Evolutionary conservation across 306 rosid genomes (phyloP).

Genomic region (Trifolium dubium): DNA sequence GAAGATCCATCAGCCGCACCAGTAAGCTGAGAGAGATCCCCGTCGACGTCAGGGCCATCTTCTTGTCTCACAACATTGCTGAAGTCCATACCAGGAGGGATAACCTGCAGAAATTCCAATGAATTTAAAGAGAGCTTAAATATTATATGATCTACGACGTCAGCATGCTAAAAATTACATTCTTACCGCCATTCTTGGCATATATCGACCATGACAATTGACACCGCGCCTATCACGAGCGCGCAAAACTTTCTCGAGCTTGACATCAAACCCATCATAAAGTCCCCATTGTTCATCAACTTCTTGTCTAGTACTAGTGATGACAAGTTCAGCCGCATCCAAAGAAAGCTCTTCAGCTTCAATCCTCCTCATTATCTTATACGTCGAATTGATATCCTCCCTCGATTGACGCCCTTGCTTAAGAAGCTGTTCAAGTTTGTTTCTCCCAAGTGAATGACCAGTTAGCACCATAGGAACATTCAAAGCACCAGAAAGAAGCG

Average conservation of each 20-base stretch:
- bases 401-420: conserved; percentile 92
- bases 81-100: conserved; percentile 96
- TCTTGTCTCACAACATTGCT: conserved; percentile 78
- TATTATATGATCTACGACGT: neutral
- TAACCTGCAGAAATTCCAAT: conserved; percentile 58
- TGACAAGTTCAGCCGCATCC: conserved; percentile 90
- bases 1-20: conserved; percentile 55
- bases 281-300: conserved; percentile 96
- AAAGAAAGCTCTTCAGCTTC: conserved; percentile 92
- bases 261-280: conserved; percentile 90
- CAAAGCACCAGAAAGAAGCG: conserved; percentile 93
- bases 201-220: conserved; percentile 79
- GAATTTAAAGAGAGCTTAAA: neutral
- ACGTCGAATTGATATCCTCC: conserved; percentile 88
- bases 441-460: conserved; percentile 93
- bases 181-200: conserved; percentile 97
- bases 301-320: conserved; percentile 89
- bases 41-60: conserved; percentile 70
- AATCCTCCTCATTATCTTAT: conserved; percentile 89
- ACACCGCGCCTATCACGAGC: conserved; percentile 89
- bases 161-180: neutral
- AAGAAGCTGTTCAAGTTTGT: conserved; percentile 89
- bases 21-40: conserved; percentile 61
- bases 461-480: conserved; percentile 93
- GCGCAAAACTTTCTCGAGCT: conserved; percentile 87